Evolutionary conservation across 768 basidiomycete species (phyloP).

Genomic region (Lentinula edodes): DNA sequence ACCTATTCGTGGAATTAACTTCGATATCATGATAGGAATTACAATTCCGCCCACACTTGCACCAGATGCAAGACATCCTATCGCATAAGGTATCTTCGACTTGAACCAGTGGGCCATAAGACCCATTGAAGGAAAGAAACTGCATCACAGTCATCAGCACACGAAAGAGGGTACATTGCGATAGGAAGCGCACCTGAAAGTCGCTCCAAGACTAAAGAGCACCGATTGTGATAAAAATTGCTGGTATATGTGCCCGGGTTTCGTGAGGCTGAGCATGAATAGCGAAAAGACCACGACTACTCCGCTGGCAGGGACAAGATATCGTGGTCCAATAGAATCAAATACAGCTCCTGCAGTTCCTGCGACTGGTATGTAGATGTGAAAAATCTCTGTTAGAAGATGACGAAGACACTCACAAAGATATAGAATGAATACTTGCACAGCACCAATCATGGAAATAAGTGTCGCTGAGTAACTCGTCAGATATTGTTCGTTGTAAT

Average conservation of each 20-base stretch:
- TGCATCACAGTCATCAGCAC: not conserved
- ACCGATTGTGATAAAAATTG: slow-evolving; percentile 17
- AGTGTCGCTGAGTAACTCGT: slow-evolving; percentile 20
- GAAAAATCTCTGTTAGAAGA: not conserved
- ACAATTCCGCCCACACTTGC: slow-evolving; percentile 26
- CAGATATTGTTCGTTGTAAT: slow-evolving; percentile 21
- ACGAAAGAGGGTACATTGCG: not conserved
- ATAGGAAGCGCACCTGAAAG: slow-evolving; percentile 10
- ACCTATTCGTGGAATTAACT: slow-evolving; percentile 14
- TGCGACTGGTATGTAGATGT: slow-evolving; percentile 3
- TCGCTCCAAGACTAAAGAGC: slow-evolving; percentile 12
- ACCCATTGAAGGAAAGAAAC: slow-evolving; percentile 28
- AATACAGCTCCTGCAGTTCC: slow-evolving; percentile 13
- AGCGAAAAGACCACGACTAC: slow-evolving; percentile 14
- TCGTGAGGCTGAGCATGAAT: slow-evolving; percentile 18
- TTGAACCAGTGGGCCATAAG: slow-evolving; percentile 31
- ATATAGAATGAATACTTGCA: slow-evolving; percentile 22
- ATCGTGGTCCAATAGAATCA: slow-evolving; percentile 9
- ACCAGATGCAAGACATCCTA: slow-evolving; percentile 27
- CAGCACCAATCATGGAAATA: slow-evolving; percentile 23
- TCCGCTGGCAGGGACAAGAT: slow-evolving; percentile 13
- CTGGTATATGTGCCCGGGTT: slow-evolving; percentile 16
- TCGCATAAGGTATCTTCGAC: slow-evolving; percentile 22
- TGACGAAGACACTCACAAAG: slow-evolving; percentile 5
- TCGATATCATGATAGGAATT: slow-evolving; percentile 20